Base-by-base conservation (phyloP, 495 filamentous ascomycete genomes). In the Evernia prunastri region DNA sequence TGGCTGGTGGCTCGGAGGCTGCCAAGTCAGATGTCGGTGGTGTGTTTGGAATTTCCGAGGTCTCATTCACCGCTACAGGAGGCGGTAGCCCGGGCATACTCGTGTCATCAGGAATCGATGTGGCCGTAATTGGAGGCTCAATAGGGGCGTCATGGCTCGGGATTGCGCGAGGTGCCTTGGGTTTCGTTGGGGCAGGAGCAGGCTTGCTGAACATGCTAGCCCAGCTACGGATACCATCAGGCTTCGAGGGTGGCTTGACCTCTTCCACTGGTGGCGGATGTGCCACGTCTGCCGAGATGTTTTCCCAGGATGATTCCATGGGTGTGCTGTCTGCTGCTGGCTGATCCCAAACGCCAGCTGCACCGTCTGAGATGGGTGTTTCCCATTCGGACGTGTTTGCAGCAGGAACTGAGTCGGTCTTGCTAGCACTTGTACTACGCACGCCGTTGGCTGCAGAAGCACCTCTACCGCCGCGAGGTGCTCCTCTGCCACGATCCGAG, bases 401-500 rank as follows among this genome's bases (percentile, higher is more conserved):
- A 15, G 72, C 65, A 51, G 71, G 70, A 8, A 60, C 56, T 31
- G 69, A 70, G 36, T 70, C 71, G 29, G 68, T 56, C 43, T 75
- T 73, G 20, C 71, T 63, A 42, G 68, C 68, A 72, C 78, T 77
- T 23, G 56, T 45, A 25, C 27, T 37, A 53, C 58, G 61, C 27
- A 62, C 43, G 67, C 85, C 81, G 67, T 86, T 82, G 58, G 77
- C 72, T 60, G 15, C 49, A 53, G 83, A 80, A 66, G 83, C 87
- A 57, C 81, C 84, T 67, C 89, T 82, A 59, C 85, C 87, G 71
- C 88, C 86, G 71, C 89, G 84, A 69, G 84, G 84, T 20, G 70
- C 72, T 69, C 89, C 88, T 75, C 91, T 87, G 67, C 89, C 87
- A 69, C 89, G 87, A 61, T 89, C 86, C 68, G 83, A 82, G 70